A percentile compares a stretch with the other conserved stretches of the same genome.
Evolutionary conservation across 441 rosid genomes (phyloP).

Genomic region (Raphanus hybrid): DNA sequence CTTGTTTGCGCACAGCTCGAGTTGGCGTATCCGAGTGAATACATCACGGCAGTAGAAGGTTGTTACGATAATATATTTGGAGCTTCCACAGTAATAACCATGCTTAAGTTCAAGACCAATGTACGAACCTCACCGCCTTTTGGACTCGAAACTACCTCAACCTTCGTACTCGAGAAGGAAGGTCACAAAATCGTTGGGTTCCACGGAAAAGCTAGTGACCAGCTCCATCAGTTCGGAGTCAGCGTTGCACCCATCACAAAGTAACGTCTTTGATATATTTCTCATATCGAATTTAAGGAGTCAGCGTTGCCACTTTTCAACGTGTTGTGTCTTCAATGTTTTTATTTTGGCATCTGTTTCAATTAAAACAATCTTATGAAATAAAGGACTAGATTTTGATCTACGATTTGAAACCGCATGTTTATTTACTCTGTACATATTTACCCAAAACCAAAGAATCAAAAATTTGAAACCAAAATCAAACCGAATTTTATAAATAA

Average conservation of each 20-base stretch:
- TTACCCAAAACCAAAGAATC: no score
- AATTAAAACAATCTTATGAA: not conserved
- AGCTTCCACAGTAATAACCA: not conserved
- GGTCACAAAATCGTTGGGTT: slow-evolving; percentile 18
- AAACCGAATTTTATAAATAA: no score
- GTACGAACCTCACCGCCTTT: not conserved
- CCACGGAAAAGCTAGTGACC: slow-evolving; percentile 12
- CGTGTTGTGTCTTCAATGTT: not conserved
- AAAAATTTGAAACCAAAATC: no score
- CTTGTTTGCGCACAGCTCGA: not conserved
- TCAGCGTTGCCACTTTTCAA: not conserved
- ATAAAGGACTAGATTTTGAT: not conserved
- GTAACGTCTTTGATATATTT: not conserved
- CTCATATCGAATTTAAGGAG: not conserved
- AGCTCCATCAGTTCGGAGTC: slow-evolving; percentile 3
- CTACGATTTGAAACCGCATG: no score
- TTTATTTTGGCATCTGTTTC: not conserved
- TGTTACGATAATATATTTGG: not conserved
- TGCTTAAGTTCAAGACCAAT: slow-evolving; percentile 26
- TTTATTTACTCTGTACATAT: no score
- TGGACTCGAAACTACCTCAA: not conserved
- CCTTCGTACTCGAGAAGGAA: not conserved
- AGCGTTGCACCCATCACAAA: not conserved
- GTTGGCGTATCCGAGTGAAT: slow-evolving; percentile 2
- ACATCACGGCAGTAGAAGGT: not conserved